A percentile compares a stretch with the other conserved stretches of the same genome.
Evolutionary conservation across 177 flowering plant genomes (phyloP).

Genomic region (Vitis hybrid): DNA sequence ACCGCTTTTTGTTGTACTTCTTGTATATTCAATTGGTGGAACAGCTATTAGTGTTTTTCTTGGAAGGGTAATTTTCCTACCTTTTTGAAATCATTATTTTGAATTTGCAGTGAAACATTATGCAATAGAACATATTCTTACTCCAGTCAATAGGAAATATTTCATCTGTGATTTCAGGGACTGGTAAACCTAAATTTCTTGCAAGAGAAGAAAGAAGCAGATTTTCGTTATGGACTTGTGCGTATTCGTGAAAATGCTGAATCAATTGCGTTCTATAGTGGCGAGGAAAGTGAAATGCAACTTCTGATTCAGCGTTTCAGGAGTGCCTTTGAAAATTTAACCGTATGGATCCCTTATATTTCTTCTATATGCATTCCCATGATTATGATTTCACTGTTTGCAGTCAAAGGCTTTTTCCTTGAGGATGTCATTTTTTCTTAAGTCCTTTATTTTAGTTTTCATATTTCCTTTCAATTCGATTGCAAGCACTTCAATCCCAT

Average conservation of each 20-base stretch:
- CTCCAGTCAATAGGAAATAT: slow-evolving; percentile 7
- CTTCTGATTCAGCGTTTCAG: slow-evolving; percentile 84
- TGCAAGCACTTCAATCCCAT: not conserved
- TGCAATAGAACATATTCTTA: not conserved
- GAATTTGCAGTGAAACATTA: not conserved
- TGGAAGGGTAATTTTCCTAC: slow-evolving; percentile 65
- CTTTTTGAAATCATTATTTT: not conserved
- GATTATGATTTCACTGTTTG: slow-evolving; percentile 1
- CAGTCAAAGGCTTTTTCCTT: not conserved
- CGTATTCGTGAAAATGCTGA: slow-evolving; percentile 98
- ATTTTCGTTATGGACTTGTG: slow-evolving; percentile 97
- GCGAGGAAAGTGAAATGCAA: slow-evolving; percentile 87
- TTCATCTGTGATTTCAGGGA: slow-evolving; percentile 46
- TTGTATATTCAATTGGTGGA: slow-evolving; percentile 87
- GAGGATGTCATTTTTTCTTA: not conserved
- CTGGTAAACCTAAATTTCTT: slow-evolving; percentile 80
- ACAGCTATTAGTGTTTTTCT: slow-evolving; percentile 86
- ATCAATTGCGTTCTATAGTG: slow-evolving; percentile 95
- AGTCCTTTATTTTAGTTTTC: not conserved
- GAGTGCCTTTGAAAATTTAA: slow-evolving; percentile 86
- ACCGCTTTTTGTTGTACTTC: slow-evolving; percentile 82
- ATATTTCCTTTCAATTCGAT: not conserved
- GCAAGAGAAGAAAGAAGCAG: slow-evolving; percentile 99
- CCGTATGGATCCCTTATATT: slow-evolving; percentile 40
- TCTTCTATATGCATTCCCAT: not conserved